These are phyloP conservation scores for Saturnispora hagleri DNA, from an alignment of 805 yeast species.

Conservation along the genomic window DNA sequence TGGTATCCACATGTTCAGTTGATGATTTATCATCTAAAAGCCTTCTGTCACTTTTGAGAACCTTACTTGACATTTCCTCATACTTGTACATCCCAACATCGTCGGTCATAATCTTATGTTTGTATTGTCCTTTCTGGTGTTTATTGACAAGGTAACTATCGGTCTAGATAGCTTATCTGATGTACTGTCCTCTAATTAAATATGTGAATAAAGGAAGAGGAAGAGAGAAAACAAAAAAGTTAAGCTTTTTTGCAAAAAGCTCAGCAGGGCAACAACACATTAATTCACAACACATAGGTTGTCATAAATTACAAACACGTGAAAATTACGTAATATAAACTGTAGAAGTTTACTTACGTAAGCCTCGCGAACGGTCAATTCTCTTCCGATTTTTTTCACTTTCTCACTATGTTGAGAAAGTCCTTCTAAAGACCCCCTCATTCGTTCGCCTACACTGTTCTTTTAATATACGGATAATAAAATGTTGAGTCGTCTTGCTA, in stretches of 20 bases:
- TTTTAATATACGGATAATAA: background rate
- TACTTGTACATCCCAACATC: slow-evolving; percentile 37
- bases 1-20: slow-evolving; percentile 41
- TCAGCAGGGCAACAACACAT: background rate
- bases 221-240: background rate
- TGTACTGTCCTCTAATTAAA: background rate
- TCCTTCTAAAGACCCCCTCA: background rate
- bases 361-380: background rate
- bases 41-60: slow-evolving; percentile 49
- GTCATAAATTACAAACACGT: background rate
- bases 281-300: background rate
- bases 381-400: background rate
- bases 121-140: background rate
- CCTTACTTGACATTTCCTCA: slow-evolving; percentile 73
- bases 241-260: background rate
- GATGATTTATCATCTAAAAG: slow-evolving; percentile 35
- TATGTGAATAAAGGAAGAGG: background rate
- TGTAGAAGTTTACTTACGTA: background rate
- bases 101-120: slow-evolving; percentile 7
- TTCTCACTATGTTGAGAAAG: background rate
- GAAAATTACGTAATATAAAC: background rate
- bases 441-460: background rate
- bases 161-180: background rate
- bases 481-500: slow-evolving; percentile 12
- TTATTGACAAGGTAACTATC: background rate